These are phyloP conservation scores for Crucihimalaya himalaica DNA, from an alignment of 345 rosid genomes.

Conservation along the genomic window DNA sequence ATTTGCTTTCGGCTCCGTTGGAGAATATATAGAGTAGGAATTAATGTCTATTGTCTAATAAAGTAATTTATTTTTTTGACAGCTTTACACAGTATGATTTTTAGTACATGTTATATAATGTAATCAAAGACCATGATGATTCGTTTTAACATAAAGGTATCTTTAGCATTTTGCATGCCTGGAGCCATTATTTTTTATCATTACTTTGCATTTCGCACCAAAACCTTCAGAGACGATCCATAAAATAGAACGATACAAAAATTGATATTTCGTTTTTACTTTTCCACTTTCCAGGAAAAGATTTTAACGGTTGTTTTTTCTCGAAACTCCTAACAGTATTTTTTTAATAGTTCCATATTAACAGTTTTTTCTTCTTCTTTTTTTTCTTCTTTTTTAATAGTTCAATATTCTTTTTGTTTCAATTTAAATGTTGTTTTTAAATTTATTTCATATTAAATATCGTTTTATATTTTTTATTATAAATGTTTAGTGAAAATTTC, in stretches of 20 bases:
- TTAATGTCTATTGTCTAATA: neutral
- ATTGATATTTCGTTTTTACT: neutral
- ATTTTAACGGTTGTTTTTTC: too few relatives aligned
- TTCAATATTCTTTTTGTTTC: too few relatives aligned
- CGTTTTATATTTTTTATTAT: too few relatives aligned
- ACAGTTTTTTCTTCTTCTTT: too few relatives aligned
- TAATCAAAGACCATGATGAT: slow-evolving; percentile 12
- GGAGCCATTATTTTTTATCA: slow-evolving; percentile 2
- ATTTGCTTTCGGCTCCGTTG: slow-evolving; percentile 38
- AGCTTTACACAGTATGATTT: neutral
- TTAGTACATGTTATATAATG: slow-evolving; percentile 16
- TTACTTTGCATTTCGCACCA: slow-evolving; percentile 11
- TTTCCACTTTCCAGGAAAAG: neutral
- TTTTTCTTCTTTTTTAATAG: too few relatives aligned
- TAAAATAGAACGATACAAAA: neutral
- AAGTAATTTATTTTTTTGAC: neutral
- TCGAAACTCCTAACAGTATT: neutral
- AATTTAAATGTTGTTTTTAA: too few relatives aligned
- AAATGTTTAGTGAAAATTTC: too few relatives aligned
- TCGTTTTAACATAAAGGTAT: neutral
- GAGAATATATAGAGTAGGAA: slow-evolving; percentile 3
- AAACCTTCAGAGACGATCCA: neutral
- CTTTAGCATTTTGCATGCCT: slow-evolving; percentile 10
- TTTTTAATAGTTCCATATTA: neutral
- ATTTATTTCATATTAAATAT: too few relatives aligned